These are phyloP conservation scores for Yamadazyma dendronema DNA, from an alignment of 1,139 yeast species.

Conservation along the genomic window DNA sequence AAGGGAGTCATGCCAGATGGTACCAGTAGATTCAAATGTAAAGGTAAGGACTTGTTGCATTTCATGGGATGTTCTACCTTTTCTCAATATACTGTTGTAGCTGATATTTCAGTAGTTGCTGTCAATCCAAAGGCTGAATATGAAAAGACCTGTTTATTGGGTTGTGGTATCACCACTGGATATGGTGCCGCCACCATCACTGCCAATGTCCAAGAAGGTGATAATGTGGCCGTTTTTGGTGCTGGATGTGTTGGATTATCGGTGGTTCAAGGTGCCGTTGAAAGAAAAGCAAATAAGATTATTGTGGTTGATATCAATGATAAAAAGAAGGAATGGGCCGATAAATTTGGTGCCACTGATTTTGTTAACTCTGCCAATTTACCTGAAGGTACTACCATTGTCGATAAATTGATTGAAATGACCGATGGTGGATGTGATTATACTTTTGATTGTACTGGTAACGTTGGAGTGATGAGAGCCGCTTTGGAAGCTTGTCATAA, in stretches of 20 bases:
- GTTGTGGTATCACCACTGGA: constrained; percentile 98
- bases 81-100: constrained; percentile 95
- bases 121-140: constrained; percentile 80
- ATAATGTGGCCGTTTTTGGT: constrained; percentile 94
- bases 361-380: constrained; percentile 81
- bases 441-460: constrained; percentile 98
- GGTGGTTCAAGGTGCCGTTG: constrained; percentile 90
- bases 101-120: constrained; percentile 96
- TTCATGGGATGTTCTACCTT: constrained; percentile 98
- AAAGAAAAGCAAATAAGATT: constrained; percentile 77
- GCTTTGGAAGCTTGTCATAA: constrained; percentile 97
- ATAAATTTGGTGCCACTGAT: constrained; percentile 91
- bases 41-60: constrained; percentile 82
- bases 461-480: constrained; percentile 87
- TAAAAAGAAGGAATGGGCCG: constrained; percentile 81
- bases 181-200: constrained; percentile 96
- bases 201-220: constrained; percentile 89
- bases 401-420: constrained; percentile 78
- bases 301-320: constrained; percentile 87
- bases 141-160: constrained; percentile 87
- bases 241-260: constrained; percentile 97
- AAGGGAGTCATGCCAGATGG: constrained; percentile 72
- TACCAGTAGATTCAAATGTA: constrained; percentile 78
- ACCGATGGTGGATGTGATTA: constrained; percentile 96
- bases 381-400: constrained; percentile 73